Evolutionary conservation across 116 monocot species (phyloP).

Genomic region (Trichopus zeylanicus): DNA sequence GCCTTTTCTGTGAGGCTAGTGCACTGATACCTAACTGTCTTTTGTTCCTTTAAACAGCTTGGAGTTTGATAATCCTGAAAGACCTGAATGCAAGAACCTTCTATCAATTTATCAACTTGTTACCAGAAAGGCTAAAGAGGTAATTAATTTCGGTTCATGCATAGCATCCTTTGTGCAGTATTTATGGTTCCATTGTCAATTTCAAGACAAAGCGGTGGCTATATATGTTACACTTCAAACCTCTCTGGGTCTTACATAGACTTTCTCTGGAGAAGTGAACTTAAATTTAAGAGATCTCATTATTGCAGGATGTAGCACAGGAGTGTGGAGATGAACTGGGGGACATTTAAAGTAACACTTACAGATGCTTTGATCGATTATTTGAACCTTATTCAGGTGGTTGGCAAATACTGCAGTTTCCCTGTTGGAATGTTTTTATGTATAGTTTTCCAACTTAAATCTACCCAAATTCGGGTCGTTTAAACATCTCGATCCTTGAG

Average conservation of each 20-base stretch:
- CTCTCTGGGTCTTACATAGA: not conserved
- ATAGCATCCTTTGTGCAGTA: not conserved
- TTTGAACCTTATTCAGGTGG: conserved; percentile 85
- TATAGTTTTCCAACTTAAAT: no score
- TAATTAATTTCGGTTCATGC: conserved; percentile 8
- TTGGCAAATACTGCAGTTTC: no score
- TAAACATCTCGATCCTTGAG: no score
- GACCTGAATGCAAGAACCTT: conserved; percentile 97
- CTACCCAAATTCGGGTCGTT: no score
- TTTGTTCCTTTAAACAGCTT: conserved; percentile 32
- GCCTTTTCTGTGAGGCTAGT: not conserved
- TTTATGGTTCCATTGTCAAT: not conserved
- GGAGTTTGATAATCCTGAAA: conserved; percentile 90
- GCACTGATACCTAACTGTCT: conserved; percentile 20
- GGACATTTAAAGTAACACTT: conserved; percentile 68
- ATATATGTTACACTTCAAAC: not conserved
- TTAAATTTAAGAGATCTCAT: no score
- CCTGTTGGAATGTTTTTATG: no score
- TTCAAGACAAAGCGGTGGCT: no score
- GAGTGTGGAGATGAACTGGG: conserved; percentile 96
- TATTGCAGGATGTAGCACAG: conserved; percentile 65
- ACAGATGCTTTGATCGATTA: conserved; percentile 81
- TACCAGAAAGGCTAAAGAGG: conserved; percentile 80
- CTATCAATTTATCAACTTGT: conserved; percentile 87
- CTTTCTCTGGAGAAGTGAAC: not conserved